A percentile compares a stretch with the other conserved stretches of the same genome.
These are phyloP conservation scores for Fistulinella prunicolor DNA, from an alignment of 768 basidiomycete genomes.

Conservation along the genomic window DNA sequence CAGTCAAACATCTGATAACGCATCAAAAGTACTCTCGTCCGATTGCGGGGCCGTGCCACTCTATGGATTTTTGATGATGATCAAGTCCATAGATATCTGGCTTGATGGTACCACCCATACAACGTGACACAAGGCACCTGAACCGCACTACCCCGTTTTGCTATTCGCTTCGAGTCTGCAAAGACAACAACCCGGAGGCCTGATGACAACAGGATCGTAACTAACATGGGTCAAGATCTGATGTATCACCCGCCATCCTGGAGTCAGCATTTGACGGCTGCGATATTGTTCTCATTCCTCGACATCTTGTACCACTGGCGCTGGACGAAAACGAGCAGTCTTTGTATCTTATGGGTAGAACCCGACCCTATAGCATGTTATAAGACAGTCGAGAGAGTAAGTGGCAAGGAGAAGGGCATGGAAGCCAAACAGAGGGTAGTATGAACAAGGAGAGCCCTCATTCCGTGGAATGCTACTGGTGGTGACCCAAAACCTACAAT, in stretches of 20 bases:
- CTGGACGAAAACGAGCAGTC: background rate
- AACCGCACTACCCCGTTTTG: no score
- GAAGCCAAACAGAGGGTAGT: background rate
- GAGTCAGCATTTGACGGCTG: constrained; percentile 3
- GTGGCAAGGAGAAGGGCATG: background rate
- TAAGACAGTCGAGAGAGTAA: background rate
- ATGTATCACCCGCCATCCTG: constrained; percentile 13
- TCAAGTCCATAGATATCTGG: no score
- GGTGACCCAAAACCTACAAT: background rate
- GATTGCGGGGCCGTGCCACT: no score
- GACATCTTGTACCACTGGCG: background rate
- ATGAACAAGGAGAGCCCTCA: background rate
- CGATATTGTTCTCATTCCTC: background rate
- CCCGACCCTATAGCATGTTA: background rate
- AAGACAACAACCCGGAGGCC: no score
- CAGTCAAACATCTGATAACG: no score
- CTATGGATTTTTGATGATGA: no score
- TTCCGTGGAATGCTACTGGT: background rate
- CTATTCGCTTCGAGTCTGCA: no score
- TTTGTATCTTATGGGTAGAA: background rate
- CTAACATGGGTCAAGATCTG: no score
- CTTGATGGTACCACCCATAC: no score
- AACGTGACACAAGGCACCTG: no score
- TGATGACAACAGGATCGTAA: no score
- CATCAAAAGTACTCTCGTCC: no score